Percentiles rank a stretch among this genome's conserved stretches.
Conservation (phyloP, 2,329 filamentous ascomycete genomes). For the Ophiosphaerella korrae region DNA sequence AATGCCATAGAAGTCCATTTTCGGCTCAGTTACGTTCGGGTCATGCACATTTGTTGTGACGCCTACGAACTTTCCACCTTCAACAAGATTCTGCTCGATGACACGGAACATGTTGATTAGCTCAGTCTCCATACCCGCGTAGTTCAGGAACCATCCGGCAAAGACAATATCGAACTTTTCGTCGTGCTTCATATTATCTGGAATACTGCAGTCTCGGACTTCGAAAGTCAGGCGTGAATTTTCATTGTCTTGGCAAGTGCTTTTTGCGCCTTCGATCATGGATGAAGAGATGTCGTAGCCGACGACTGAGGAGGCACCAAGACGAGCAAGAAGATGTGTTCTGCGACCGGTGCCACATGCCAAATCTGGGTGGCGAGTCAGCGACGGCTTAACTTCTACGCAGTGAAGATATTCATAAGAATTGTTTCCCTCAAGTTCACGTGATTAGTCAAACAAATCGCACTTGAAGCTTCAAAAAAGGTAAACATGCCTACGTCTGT, state of each 20-base stretch:
- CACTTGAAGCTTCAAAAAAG: not conserved
- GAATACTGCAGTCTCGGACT: conserved; percentile 32
- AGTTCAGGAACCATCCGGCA: conserved; percentile 41
- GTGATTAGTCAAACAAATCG: not conserved
- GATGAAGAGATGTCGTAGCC: conserved; percentile 36
- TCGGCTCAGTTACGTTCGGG: conserved; percentile 16
- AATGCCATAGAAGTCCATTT: conserved; percentile 30
- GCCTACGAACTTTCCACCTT: conserved; percentile 25
- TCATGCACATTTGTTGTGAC: conserved; percentile 33
- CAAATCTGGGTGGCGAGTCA: conserved; percentile 24
- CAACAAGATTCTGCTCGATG: conserved; percentile 21
- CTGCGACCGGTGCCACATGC: conserved; percentile 39
- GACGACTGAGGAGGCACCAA: conserved; percentile 25
- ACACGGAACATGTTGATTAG: conserved; percentile 31
- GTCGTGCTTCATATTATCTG: not conserved
- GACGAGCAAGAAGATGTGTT: conserved; percentile 24
- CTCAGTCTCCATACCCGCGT: conserved; percentile 29
- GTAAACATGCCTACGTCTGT: too few species aligned
- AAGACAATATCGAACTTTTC: conserved; percentile 32
- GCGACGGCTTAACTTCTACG: not conserved
- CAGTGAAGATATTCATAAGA: too few species aligned
- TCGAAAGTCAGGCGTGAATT: conserved; percentile 25
- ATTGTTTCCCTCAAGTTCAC: not conserved
- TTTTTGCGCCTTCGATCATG: conserved; percentile 30
- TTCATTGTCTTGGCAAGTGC: conserved; percentile 16